Percentiles rank a stretch among this genome's conserved stretches.
These are phyloP conservation scores for Brettanomyces custersianus DNA, from an alignment of 805 yeast species.

Conservation along the genomic window DNA sequence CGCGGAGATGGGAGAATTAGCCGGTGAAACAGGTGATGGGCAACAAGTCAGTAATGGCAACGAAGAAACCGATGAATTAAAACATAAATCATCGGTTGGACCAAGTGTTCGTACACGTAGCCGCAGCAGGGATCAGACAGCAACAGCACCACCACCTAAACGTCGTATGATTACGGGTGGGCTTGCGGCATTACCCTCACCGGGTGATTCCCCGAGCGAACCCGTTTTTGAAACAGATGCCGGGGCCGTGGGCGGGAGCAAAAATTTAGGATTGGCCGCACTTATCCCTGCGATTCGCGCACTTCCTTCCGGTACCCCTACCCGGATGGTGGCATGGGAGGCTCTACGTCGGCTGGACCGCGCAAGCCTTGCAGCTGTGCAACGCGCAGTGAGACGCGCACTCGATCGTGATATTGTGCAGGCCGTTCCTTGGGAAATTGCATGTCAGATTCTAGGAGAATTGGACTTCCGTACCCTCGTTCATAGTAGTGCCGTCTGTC, in stretches of 20 bases:
- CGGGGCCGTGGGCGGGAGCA: too few relatives aligned
- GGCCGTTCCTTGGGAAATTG: constrained; percentile 66
- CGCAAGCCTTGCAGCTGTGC: constrained; percentile 50
- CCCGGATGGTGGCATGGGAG: constrained; percentile 38
- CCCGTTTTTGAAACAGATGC: too few relatives aligned
- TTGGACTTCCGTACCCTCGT: constrained; percentile 58
- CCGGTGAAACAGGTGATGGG: neutral
- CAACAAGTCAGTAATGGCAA: too few relatives aligned
- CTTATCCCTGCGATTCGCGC: too few relatives aligned
- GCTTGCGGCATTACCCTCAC: constrained; percentile 67
- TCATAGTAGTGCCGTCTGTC: constrained; percentile 54
- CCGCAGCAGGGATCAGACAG: too few relatives aligned
- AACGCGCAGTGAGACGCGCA: constrained; percentile 39
- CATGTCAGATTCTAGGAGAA: constrained; percentile 52
- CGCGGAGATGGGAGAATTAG: neutral
- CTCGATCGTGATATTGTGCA: constrained; percentile 68
- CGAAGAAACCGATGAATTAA: neutral
- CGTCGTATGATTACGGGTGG: too few relatives aligned
- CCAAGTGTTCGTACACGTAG: too few relatives aligned
- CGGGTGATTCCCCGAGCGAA: constrained; percentile 53
- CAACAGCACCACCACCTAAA: too few relatives aligned
- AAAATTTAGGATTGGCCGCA: too few relatives aligned
- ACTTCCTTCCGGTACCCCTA: constrained; percentile 11
- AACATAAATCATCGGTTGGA: too few relatives aligned
- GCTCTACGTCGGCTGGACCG: constrained; percentile 54